Evolutionary conservation across 495 filamentous ascomycete genomes (phyloP).

Genomic region (Penicillium malachiteum): DNA sequence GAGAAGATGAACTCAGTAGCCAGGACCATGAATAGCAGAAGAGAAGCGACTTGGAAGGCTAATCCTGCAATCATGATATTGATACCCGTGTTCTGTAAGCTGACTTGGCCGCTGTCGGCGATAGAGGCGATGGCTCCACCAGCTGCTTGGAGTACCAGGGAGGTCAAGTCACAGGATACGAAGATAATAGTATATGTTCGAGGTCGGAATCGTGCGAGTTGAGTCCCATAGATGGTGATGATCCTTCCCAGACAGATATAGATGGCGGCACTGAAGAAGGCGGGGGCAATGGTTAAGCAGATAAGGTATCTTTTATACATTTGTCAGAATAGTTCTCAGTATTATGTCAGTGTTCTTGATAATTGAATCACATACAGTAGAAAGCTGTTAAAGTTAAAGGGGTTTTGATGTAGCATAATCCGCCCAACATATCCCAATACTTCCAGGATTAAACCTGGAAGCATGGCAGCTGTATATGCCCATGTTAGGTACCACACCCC

Average conservation of each 20-base stretch:
- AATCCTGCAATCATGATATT: constrained; percentile 58
- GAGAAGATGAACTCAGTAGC: constrained; percentile 48
- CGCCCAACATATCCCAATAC: constrained; percentile 37
- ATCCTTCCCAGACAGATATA: constrained; percentile 56
- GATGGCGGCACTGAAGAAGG: constrained; percentile 54
- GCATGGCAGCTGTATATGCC: constrained; percentile 24
- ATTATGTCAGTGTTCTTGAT: no score
- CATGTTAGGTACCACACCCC: constrained; percentile 32
- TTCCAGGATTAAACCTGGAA: constrained; percentile 32
- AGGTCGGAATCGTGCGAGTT: constrained; percentile 46
- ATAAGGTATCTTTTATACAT: constrained; percentile 44
- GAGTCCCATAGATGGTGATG: constrained; percentile 43
- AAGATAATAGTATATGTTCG: constrained; percentile 52
- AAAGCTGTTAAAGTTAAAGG: constrained; percentile 32
- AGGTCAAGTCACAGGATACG: constrained; percentile 48
- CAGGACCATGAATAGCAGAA: constrained; percentile 52
- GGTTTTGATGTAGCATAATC: constrained; percentile 29
- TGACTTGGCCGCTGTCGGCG: background rate
- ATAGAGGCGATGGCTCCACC: background rate
- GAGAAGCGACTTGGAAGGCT: constrained; percentile 52
- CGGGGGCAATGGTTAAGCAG: constrained; percentile 53
- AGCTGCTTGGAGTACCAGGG: constrained; percentile 29
- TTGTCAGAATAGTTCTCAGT: background rate
- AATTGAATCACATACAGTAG: constrained; percentile 19
- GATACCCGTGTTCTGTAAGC: background rate